Evolutionary conservation across 2,329 filamentous ascomycete species (phyloP).

Genomic region (Fusarium luffae): DNA sequence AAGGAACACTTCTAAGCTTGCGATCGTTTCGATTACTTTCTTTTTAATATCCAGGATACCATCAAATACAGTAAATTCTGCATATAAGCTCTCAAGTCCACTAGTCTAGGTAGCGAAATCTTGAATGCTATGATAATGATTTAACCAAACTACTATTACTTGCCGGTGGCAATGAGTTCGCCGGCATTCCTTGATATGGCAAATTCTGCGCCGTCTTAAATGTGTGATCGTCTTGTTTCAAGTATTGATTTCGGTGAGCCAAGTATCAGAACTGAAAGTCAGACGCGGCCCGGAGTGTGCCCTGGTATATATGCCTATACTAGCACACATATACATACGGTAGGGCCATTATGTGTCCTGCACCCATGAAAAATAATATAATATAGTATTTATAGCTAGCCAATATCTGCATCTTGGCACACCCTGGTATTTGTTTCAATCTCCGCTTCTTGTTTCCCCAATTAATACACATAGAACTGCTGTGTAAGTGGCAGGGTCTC

Average conservation of each 20-base stretch:
- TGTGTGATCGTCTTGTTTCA: slow-evolving; percentile 10
- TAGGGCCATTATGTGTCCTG: neutral
- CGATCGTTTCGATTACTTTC: slow-evolving; percentile 23
- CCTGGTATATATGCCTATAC: neutral
- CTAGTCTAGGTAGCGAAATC: neutral
- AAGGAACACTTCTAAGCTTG: slow-evolving; percentile 83
- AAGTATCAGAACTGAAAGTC: slow-evolving; percentile 4
- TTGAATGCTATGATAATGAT: neutral
- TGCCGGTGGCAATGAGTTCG: neutral
- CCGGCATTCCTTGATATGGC: neutral
- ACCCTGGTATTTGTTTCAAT: neutral
- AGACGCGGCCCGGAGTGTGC: slow-evolving; percentile 6
- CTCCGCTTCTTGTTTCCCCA: neutral
- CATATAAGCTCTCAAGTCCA: neutral
- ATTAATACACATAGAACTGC: slow-evolving; percentile 78
- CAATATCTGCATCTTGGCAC: neutral
- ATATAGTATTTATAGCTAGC: neutral
- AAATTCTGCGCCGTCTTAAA: neutral
- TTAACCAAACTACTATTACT: neutral
- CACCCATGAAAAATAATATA: slow-evolving; percentile 9
- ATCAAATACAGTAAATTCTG: slow-evolving; percentile 29
- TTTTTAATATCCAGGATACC: slow-evolving; percentile 40
- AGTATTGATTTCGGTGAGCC: neutral
- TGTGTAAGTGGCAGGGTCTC: slow-evolving; percentile 79
- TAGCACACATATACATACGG: neutral